Evolutionary conservation across 2,329 filamentous ascomycete species (phyloP).

Genomic region (Colletotrichum godetiae): DNA sequence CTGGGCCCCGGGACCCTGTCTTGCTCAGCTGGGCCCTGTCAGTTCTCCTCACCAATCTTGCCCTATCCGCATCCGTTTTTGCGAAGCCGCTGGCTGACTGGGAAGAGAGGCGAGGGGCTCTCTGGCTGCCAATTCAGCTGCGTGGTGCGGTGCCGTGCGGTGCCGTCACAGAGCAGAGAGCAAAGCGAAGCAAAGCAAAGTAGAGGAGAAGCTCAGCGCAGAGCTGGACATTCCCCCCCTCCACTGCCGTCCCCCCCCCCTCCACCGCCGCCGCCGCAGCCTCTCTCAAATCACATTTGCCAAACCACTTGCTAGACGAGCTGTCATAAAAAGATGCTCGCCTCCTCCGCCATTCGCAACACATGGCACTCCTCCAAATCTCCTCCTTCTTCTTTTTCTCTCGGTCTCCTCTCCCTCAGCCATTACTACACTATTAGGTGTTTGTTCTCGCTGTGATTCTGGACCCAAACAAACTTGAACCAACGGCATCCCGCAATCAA

Average conservation of each 20-base stretch:
- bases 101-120: background rate
- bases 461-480: background rate
- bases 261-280: slow-evolving; percentile 6
- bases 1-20: background rate
- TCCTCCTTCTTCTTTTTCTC: background rate
- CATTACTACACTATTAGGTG: slow-evolving; percentile 32
- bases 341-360: slow-evolving; percentile 5
- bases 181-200: too few relatives aligned
- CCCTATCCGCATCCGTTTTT: slow-evolving; percentile 28
- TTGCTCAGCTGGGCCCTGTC: background rate
- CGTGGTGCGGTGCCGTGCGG: slow-evolving; percentile 12
- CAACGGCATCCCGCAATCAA: background rate
- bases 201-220: background rate
- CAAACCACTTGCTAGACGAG: slow-evolving; percentile 2
- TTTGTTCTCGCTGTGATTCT: background rate
- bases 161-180: background rate
- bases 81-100: slow-evolving; percentile 10
- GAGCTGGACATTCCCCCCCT: background rate
- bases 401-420: background rate
- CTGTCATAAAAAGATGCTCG: slow-evolving; percentile 34
- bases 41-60: slow-evolving; percentile 10
- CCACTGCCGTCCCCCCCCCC: background rate
- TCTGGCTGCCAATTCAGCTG: background rate
- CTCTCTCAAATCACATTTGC: background rate
- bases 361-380: background rate